Percentiles rank a stretch among this genome's conserved stretches.
phyloP scores from a whole-genome alignment of 257 asterid species.

The Rubia yunnanensis region DNA sequence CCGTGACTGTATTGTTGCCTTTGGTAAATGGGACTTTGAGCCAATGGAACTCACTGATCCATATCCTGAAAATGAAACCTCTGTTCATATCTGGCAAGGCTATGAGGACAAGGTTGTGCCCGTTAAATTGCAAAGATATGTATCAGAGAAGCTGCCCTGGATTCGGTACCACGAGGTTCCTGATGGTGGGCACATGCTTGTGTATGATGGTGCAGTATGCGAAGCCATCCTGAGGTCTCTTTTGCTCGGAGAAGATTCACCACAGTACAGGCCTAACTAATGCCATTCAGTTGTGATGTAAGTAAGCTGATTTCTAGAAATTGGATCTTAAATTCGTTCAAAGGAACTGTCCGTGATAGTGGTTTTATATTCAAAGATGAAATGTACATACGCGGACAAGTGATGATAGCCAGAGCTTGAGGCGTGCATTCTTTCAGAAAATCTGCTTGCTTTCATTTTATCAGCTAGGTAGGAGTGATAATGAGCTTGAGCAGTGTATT shows the following conservation, averaged over 20 bases:
- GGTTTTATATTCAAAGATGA: background rate
- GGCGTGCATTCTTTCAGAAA: background rate
- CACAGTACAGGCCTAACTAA: conserved; percentile 42
- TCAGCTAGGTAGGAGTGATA: background rate
- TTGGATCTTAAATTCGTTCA: conserved; percentile 16
- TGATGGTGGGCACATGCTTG: conserved; percentile 83
- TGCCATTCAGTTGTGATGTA: conserved; percentile 28
- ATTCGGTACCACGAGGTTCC: conserved; percentile 83
- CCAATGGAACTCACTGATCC: conserved; percentile 65
- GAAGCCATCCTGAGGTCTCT: conserved; percentile 87
- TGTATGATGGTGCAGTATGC: conserved; percentile 69
- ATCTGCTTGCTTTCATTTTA: background rate
- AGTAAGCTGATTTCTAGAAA: conserved; percentile 23
- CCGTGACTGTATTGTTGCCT: conserved; percentile 69
- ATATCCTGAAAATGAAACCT: conserved; percentile 21
- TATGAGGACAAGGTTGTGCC: conserved; percentile 45
- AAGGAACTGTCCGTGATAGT: conserved; percentile 1
- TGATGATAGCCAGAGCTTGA: background rate
- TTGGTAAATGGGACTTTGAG: conserved; percentile 87
- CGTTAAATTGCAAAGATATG: conserved; percentile 53
- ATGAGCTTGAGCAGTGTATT: background rate
- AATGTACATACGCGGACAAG: conserved; percentile 7
- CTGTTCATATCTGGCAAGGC: conserved; percentile 47
- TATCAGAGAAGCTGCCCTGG: conserved; percentile 69
- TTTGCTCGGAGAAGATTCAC: conserved; percentile 69